phyloP scores from a whole-genome alignment of 176 grass and related monocot species.

The Hordeum vulgare region MorexV3_pseudomolecules_assembly NC_058523.1:555796071-555796570 shows the following conservation, averaged over 20 bases:
- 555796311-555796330: not conserved
- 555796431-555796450: conserved; percentile 5
- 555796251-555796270: not conserved
- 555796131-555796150: too few relatives aligned
- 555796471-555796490: not conserved
- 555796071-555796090: too few relatives aligned
- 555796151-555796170: too few relatives aligned
- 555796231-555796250: not conserved
- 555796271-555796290: not conserved
- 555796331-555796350: conserved; percentile 10
- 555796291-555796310: not conserved
- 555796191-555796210: too few relatives aligned
- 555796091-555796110: too few relatives aligned
- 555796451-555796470: not conserved
- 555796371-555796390: not conserved
- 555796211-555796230: not conserved
- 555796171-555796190: too few relatives aligned
- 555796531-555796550: not conserved
- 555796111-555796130: too few relatives aligned
- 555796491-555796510: not conserved
- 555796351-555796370: not conserved
- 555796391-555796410: not conserved
- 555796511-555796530: not conserved
- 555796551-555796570: too few relatives aligned
- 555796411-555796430: not conserved